phyloP scores from a whole-genome alignment of 1,139 yeast genomes.

The Pichia sp. region DNA sequence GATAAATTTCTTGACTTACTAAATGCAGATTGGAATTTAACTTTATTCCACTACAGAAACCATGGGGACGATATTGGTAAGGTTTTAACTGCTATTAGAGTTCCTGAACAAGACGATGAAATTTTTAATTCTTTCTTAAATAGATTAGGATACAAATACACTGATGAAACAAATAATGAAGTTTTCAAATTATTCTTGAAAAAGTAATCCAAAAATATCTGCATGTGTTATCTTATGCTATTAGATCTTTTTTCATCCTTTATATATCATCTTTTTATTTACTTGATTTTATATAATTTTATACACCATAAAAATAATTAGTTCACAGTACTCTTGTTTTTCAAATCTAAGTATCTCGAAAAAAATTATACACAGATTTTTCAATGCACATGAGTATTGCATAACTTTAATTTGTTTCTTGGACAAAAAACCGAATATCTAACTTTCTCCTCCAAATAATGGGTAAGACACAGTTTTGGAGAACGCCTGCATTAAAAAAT shows the following conservation, averaged over 20 bases:
- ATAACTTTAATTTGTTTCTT: too few relatives aligned
- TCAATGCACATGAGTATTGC: too few relatives aligned
- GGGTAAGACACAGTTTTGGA: slow-evolving; percentile 5
- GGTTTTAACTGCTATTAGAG: slow-evolving; percentile 81
- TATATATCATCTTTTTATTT: background rate
- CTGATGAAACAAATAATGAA: slow-evolving; percentile 77
- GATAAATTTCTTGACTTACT: slow-evolving; percentile 67
- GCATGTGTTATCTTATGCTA: background rate
- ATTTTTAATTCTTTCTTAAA: slow-evolving; percentile 63
- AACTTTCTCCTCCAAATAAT: too few relatives aligned
- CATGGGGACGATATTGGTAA: slow-evolving; percentile 94
- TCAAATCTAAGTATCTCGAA: too few relatives aligned
- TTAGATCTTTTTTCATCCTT: background rate
- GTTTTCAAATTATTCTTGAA: slow-evolving; percentile 70
- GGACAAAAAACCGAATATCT: too few relatives aligned
- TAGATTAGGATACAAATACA: slow-evolving; percentile 66
- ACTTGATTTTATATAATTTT: background rate
- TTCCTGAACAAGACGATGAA: slow-evolving; percentile 63
- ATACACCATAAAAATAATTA: background rate
- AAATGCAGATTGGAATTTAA: slow-evolving; percentile 80
- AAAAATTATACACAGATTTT: too few relatives aligned
- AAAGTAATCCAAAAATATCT: background rate
- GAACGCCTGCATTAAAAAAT: background rate
- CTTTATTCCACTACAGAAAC: slow-evolving; percentile 92
- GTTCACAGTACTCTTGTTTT: too few relatives aligned